These are phyloP conservation scores for Globisporangium paroecandrum DNA, from an alignment of 352 stramenopile species.

Conservation along the genomic window DNA sequence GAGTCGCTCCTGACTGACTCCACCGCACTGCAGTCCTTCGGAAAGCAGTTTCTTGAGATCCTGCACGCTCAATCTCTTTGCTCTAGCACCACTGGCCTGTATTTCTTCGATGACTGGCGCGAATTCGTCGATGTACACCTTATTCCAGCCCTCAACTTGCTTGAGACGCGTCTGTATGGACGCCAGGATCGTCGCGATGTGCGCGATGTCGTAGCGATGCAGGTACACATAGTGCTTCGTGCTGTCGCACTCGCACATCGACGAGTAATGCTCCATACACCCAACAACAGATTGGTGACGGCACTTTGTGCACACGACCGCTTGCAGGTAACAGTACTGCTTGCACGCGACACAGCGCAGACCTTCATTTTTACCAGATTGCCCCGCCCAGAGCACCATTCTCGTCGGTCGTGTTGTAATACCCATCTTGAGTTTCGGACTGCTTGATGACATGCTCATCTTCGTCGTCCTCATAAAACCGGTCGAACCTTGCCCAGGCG, in stretches of 20 bases:
- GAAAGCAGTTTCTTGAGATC: conserved; percentile 34
- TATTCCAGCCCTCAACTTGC: conserved; percentile 40
- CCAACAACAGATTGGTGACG: conserved; percentile 59
- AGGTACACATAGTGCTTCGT: conserved; percentile 58
- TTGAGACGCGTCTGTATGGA: conserved; percentile 33
- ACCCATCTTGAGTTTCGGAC: conserved; percentile 23
- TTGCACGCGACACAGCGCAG: conserved; percentile 74
- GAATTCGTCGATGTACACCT: conserved; percentile 29
- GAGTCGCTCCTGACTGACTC: conserved; percentile 23
- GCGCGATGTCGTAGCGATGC: conserved; percentile 42
- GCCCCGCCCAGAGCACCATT: conserved; percentile 82
- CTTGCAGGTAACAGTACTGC: conserved; percentile 85
- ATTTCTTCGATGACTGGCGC: neutral
- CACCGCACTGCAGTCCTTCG: conserved; percentile 24
- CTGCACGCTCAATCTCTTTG: conserved; percentile 15
- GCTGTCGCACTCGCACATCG: conserved; percentile 74
- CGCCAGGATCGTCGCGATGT: conserved; percentile 36
- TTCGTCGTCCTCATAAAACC: conserved; percentile 15
- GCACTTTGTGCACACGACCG: conserved; percentile 75
- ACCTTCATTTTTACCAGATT: conserved; percentile 70
- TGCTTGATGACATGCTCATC: conserved; percentile 22
- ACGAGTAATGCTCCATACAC: conserved; percentile 65
- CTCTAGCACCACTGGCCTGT: neutral
- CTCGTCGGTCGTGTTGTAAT: conserved; percentile 46
- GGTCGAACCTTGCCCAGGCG: conserved; percentile 20